Conservation (phyloP, 768 basidiomycete genomes). For the Pleurotus cornucopiae region DNA sequence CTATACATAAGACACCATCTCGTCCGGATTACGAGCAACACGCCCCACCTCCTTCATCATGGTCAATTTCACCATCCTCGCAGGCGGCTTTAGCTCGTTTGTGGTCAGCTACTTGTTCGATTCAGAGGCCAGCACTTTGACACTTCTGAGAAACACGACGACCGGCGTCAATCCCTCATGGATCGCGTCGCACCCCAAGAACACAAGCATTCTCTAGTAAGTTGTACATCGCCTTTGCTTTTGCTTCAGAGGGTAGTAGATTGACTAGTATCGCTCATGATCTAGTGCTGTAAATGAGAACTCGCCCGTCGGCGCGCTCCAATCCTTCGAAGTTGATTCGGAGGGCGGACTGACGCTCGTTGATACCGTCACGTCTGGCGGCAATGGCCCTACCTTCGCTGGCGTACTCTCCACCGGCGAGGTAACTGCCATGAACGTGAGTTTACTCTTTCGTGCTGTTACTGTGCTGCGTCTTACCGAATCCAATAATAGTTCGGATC, state of each 20-base stretch:
- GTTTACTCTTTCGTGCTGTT: slow-evolving; percentile 13
- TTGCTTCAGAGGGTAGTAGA: neutral
- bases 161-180: slow-evolving; percentile 53
- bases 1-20: neutral
- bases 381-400: slow-evolving; percentile 46
- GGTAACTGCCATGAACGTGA: slow-evolving; percentile 52
- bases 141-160: slow-evolving; percentile 38
- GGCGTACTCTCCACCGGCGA: slow-evolving; percentile 48
- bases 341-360: slow-evolving; percentile 35
- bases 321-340: slow-evolving; percentile 45
- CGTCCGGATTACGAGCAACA: slow-evolving; percentile 5
- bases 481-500: slow-evolving; percentile 29
- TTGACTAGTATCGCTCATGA: neutral
- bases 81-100: slow-evolving; percentile 41
- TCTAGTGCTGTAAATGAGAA: slow-evolving; percentile 52
- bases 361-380: slow-evolving; percentile 43
- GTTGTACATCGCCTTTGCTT: slow-evolving; percentile 16
- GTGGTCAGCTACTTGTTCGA: slow-evolving; percentile 49
- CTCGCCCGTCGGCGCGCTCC: slow-evolving; percentile 34
- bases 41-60: neutral
- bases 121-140: slow-evolving; percentile 40
- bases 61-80: slow-evolving; percentile 37
- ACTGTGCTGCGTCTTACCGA: neutral
- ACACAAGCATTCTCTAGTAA: slow-evolving; percentile 57
- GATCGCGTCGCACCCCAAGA: slow-evolving; percentile 50